phyloP scores from a whole-genome alignment of 2,329 filamentous ascomycete species.

The Drechslerella coelobrocha region DNA sequence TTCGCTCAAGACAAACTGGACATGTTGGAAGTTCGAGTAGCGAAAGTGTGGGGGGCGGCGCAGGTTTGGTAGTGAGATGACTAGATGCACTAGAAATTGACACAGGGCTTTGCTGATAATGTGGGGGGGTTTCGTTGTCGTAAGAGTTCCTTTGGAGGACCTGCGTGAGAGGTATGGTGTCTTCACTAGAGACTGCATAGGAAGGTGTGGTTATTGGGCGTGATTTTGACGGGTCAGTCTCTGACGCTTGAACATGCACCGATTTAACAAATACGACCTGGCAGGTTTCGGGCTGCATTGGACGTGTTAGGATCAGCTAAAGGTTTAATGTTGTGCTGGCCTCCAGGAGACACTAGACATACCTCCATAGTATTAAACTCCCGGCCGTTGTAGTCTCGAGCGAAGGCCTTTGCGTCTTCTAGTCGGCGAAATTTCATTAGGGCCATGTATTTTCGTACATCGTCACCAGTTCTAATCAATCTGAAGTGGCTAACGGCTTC shows the following conservation, averaged over 20 bases:
- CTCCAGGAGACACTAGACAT: slow-evolving; percentile 55
- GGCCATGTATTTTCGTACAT: slow-evolving; percentile 86
- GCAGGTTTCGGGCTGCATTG: slow-evolving; percentile 79
- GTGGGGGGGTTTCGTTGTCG: slow-evolving; percentile 57
- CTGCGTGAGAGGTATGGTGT: background rate
- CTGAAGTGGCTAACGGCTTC: slow-evolving; percentile 89
- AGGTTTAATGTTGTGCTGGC: slow-evolving; percentile 26
- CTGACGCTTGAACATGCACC: slow-evolving; percentile 29
- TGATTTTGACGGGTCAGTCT: slow-evolving; percentile 71
- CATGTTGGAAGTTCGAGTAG: slow-evolving; percentile 93
- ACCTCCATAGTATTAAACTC: slow-evolving; percentile 92
- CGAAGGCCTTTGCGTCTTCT: slow-evolving; percentile 77
- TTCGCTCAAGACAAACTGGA: slow-evolving; percentile 92
- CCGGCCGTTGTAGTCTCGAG: slow-evolving; percentile 86
- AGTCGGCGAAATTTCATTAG: slow-evolving; percentile 88
- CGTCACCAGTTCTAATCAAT: slow-evolving; percentile 86
- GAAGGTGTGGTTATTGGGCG: slow-evolving; percentile 56
- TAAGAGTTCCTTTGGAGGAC: slow-evolving; percentile 53
- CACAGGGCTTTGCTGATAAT: slow-evolving; percentile 52
- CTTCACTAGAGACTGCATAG: slow-evolving; percentile 30
- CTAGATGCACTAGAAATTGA: slow-evolving; percentile 52
- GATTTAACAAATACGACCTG: slow-evolving; percentile 89
- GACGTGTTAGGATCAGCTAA: slow-evolving; percentile 23
- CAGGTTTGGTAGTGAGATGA: slow-evolving; percentile 67
- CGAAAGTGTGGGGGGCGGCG: slow-evolving; percentile 78